phyloP scores from a whole-genome alignment of 331 rosid species.

The Ulmus americana region DNA sequence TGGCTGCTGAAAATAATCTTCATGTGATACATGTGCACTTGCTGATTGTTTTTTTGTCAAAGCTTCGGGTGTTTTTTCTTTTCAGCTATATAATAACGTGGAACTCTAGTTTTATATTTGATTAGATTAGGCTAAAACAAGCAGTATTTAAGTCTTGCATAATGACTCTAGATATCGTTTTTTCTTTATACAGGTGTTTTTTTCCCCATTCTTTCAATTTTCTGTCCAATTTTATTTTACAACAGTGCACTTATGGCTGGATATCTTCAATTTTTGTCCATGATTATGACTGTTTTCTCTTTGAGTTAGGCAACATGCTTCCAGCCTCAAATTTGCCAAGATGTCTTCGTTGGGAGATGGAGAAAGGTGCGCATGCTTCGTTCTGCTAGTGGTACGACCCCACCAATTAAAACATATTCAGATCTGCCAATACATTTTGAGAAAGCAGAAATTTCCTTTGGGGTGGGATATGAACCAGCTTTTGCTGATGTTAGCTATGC shows the following conservation, averaged over 20 bases:
- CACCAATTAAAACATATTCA: slow-evolving; percentile 84
- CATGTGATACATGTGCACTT: no score
- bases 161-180: no score
- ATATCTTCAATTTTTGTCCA: slow-evolving; percentile 9
- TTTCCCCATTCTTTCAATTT: no score
- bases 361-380: slow-evolving; percentile 91
- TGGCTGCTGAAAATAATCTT: background rate
- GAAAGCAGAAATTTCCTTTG: slow-evolving; percentile 75
- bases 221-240: no score
- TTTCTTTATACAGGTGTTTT: no score
- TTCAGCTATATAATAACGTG: no score
- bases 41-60: no score
- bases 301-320: slow-evolving; percentile 82
- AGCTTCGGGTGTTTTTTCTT: no score
- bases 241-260: no score
- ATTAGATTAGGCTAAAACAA: no score
- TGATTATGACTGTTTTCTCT: slow-evolving; percentile 27
- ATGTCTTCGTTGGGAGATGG: slow-evolving; percentile 87
- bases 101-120: no score
- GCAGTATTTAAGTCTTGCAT: no score
- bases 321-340: slow-evolving; percentile 91
- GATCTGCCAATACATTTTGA: slow-evolving; percentile 74
- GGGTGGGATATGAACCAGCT: slow-evolving; percentile 92
- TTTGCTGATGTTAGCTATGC: slow-evolving; percentile 95
- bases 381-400: slow-evolving; percentile 96